Conservation (phyloP, 192 early-diverging fungal species). For the Phlyctochytrium arcticum region DNA sequence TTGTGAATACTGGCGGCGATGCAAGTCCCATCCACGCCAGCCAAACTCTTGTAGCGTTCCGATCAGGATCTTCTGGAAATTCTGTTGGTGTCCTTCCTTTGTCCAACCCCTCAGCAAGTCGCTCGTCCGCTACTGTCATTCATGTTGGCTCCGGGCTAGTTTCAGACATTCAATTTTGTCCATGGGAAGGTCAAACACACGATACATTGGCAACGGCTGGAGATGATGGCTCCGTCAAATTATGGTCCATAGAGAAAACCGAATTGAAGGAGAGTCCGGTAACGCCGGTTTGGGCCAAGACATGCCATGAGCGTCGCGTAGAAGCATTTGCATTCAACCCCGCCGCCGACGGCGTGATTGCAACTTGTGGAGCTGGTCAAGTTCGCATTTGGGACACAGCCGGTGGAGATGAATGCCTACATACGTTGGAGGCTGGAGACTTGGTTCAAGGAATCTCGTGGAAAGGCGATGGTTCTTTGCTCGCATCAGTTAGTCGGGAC, state of each 20-base stretch:
- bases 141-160: background rate
- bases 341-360: slow-evolving; percentile 15
- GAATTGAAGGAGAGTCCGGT: background rate
- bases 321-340: slow-evolving; percentile 24
- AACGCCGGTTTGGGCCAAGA: background rate
- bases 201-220: slow-evolving; percentile 10
- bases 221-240: slow-evolving; percentile 18
- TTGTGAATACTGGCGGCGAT: slow-evolving; percentile 7
- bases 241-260: background rate
- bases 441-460: slow-evolving; percentile 53
- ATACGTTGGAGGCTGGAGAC: slow-evolving; percentile 22
- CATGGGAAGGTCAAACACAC: background rate
- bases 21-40: slow-evolving; percentile 6
- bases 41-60: slow-evolving; percentile 7
- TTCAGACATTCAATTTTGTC: slow-evolving; percentile 9
- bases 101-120: background rate
- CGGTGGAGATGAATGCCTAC: background rate
- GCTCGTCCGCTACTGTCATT: background rate
- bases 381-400: slow-evolving; percentile 24
- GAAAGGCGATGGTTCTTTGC: slow-evolving; percentile 53
- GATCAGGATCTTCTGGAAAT: slow-evolving; percentile 5
- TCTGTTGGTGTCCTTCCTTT: slow-evolving; percentile 7
- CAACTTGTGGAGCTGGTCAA: background rate
- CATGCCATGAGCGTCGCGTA: slow-evolving; percentile 7
- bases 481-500: slow-evolving; percentile 55